Evolutionary conservation across 192 early-diverging fungal genomes (phyloP).

Genomic region (Coemansia asiatica): DNA sequence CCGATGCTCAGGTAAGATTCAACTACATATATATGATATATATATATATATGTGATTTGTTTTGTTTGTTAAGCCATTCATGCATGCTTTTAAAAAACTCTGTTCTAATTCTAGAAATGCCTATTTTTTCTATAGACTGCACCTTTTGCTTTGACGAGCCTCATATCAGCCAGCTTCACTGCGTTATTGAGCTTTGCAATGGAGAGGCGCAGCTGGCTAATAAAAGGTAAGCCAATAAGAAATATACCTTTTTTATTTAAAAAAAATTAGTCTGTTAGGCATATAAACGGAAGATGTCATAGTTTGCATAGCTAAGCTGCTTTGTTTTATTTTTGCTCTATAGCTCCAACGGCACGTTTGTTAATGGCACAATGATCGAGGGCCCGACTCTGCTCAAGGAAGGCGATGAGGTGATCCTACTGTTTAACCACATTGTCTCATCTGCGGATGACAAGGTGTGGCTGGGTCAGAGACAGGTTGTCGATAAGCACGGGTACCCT

Average conservation of each 20-base stretch:
- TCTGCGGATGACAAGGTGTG: conserved; percentile 5
- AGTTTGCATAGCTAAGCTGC: too few relatives aligned
- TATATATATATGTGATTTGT: too few relatives aligned
- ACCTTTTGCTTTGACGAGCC: conserved; percentile 28
- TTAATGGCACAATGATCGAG: conserved; percentile 30
- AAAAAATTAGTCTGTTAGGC: too few relatives aligned
- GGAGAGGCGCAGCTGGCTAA: conserved; percentile 22
- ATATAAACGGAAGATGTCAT: too few relatives aligned
- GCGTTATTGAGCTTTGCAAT: conserved; percentile 15
- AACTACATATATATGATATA: too few relatives aligned
- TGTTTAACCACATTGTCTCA: conserved; percentile 27
- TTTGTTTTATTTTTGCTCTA: not conserved
- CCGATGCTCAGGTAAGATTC: conserved; percentile 27
- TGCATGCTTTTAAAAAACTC: not conserved
- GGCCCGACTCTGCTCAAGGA: conserved; percentile 11
- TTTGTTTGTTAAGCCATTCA: not conserved
- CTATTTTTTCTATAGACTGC: conserved; percentile 8
- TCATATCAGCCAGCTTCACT: conserved; percentile 42
- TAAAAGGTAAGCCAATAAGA: conserved; percentile 17
- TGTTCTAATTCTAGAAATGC: too few relatives aligned
- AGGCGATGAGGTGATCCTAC: conserved; percentile 38
- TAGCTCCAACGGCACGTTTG: conserved; percentile 45
- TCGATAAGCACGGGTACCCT: conserved; percentile 33
- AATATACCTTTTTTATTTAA: too few relatives aligned
- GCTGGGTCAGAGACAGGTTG: conserved; percentile 25